These are phyloP conservation scores for Falciphora oryzae DNA, from an alignment of 2,329 filamentous ascomycete genomes.

Conservation along the genomic window DNA sequence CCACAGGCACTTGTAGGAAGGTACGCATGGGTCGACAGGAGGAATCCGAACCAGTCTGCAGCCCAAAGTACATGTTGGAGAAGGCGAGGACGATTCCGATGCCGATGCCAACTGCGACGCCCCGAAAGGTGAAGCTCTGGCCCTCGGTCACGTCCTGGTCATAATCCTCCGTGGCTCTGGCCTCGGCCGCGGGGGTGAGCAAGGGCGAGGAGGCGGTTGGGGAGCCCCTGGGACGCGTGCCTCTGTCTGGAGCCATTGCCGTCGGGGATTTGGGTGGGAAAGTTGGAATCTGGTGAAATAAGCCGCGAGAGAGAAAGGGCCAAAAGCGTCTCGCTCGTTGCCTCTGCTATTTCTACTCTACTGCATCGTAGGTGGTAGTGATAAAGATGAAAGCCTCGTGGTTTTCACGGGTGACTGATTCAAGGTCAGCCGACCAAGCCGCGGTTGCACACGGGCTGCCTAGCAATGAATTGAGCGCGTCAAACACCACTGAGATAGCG, in stretches of 20 bases:
- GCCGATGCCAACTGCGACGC: conserved; percentile 69
- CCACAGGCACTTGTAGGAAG: neutral
- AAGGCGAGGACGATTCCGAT: conserved; percentile 92
- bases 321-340: neutral
- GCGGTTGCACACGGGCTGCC: neutral
- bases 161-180: conserved; percentile 11
- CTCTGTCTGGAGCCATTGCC: conserved; percentile 10
- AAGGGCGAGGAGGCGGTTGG: neutral
- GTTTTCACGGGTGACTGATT: neutral
- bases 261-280: neutral
- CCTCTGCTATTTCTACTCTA: neutral
- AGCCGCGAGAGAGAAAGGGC: neutral
- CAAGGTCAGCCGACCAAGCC: neutral
- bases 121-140: conserved; percentile 78
- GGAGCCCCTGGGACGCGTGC: neutral
- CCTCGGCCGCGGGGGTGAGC: neutral
- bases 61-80: conserved; percentile 97
- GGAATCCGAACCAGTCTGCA: conserved; percentile 56
- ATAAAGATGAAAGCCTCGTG: neutral
- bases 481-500: neutral
- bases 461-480: neutral
- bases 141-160: conserved; percentile 28
- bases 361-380: neutral
- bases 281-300: neutral
- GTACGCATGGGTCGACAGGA: neutral